Evolutionary conservation across 78 protist genomes (phyloP).

Genomic region (Dictyostelium intermedium): DNA sequence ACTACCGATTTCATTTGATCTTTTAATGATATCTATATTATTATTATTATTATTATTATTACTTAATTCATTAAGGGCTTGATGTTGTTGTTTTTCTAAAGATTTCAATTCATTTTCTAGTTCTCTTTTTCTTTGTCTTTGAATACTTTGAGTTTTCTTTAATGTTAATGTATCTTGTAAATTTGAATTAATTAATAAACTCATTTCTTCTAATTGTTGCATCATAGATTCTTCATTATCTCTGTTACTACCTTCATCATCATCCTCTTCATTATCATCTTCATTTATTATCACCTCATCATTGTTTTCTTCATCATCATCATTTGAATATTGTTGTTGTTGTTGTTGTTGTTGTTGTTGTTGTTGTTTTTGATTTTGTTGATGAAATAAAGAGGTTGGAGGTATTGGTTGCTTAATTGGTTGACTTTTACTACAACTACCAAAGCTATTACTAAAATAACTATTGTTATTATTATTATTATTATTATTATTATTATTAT

Average conservation of each 20-base stretch:
- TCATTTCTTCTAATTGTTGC: conserved; percentile 1
- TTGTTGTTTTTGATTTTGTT: conserved; percentile 5
- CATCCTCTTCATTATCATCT: background rate
- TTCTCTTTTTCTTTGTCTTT: conserved; percentile 13
- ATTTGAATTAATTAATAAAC: conserved; percentile 6
- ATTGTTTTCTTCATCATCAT: background rate
- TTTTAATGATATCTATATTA: background rate
- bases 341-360: background rate
- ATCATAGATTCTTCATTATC: background rate
- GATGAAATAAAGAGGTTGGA: background rate
- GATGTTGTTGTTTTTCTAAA: background rate
- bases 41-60: background rate
- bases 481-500: background rate
- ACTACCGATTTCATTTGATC: background rate
- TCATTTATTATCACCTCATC: background rate
- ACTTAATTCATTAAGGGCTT: too few relatives aligned
- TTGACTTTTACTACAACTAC: background rate
- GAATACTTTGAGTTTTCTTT: conserved; percentile 6
- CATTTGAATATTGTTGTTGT: background rate
- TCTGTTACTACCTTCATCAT: background rate
- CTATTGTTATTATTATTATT: background rate
- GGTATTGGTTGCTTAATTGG: background rate
- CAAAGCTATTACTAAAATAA: background rate
- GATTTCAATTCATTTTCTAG: background rate
- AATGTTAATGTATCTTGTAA: conserved; percentile 31